A percentile compares a stretch with the other conserved stretches of the same genome.
Evolutionary conservation across 2,329 filamentous ascomycete species (phyloP).

Genomic region (Phyllosticta citriasiana): DNA sequence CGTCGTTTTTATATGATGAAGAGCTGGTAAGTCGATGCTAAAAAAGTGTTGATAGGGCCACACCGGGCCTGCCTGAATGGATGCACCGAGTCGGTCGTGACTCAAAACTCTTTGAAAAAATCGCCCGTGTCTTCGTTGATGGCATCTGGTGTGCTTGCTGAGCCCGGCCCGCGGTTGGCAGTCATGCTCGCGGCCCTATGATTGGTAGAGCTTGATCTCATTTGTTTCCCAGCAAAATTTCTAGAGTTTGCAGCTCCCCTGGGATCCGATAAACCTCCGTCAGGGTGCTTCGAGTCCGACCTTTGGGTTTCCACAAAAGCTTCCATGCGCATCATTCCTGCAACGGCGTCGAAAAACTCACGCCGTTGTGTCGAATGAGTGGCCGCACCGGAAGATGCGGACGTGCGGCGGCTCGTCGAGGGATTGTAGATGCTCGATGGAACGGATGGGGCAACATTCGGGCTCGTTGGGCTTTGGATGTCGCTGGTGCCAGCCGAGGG

Average conservation of each 20-base stretch:
- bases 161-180: background rate
- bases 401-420: conserved; percentile 36
- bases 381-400: conserved; percentile 7
- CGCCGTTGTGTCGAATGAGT: conserved; percentile 12
- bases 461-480: background rate
- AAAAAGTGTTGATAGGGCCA: too few relatives aligned
- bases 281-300: background rate
- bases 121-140: background rate
- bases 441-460: conserved; percentile 47
- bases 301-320: conserved; percentile 62
- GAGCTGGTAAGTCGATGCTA: too few relatives aligned
- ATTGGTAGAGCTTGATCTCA: background rate
- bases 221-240: background rate
- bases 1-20: too few relatives aligned
- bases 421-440: conserved; percentile 38
- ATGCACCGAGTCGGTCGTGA: background rate
- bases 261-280: background rate
- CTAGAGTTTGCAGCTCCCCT: background rate
- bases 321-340: conserved; percentile 92
- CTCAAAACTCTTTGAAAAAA: background rate
- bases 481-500: conserved; percentile 5
- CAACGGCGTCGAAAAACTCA: conserved; percentile 64
- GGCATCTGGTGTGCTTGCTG: background rate
- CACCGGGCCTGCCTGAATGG: too few relatives aligned
- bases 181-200: background rate